Evolutionary conservation across 192 early-diverging fungal species (phyloP).

Genomic region (Coemansia biformis): DNA sequence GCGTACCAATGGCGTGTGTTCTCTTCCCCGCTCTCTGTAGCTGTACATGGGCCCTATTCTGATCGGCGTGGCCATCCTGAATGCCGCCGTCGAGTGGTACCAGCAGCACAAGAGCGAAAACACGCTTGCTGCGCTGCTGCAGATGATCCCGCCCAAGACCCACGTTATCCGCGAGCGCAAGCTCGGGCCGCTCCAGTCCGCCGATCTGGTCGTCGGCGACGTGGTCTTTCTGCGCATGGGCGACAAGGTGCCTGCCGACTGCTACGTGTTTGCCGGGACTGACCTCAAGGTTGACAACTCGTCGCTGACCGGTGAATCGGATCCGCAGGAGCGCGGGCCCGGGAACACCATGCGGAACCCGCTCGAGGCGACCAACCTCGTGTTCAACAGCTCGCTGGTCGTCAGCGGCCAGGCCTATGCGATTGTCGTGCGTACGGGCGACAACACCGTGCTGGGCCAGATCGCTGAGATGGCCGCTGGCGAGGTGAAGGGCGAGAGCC

Average conservation of each 20-base stretch:
- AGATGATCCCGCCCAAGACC: constrained; percentile 83
- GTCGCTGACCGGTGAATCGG: constrained; percentile 91
- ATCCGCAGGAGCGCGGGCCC: constrained; percentile 76
- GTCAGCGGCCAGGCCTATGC: constrained; percentile 86
- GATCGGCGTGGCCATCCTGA: constrained; percentile 80
- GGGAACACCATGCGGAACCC: constrained; percentile 71
- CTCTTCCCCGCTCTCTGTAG: too few species aligned
- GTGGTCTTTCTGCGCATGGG: constrained; percentile 85
- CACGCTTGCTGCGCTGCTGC: constrained; percentile 84
- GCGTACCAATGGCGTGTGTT: too few species aligned
- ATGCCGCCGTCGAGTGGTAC: constrained; percentile 89
- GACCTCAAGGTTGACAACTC: constrained; percentile 98
- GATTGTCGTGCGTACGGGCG: constrained; percentile 88
- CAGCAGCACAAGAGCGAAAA: constrained; percentile 87
- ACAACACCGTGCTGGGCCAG: constrained; percentile 91
- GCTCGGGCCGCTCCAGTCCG: constrained; percentile 60
- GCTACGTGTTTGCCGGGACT: constrained; percentile 67
- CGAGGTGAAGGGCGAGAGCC: constrained; percentile 70
- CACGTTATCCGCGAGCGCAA: constrained; percentile 73
- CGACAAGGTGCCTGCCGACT: constrained; percentile 93
- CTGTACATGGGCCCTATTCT: constrained; percentile 87
- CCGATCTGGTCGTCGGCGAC: constrained; percentile 79
- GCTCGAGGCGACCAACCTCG: constrained; percentile 88
- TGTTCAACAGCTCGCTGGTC: constrained; percentile 83
- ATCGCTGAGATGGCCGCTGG: constrained; percentile 81